Evolutionary conservation across 148 eudicot species (phyloP), one percentile per base, ranked within the genome.

Genomic region (Mesembryanthemum crystallinum): DNA sequence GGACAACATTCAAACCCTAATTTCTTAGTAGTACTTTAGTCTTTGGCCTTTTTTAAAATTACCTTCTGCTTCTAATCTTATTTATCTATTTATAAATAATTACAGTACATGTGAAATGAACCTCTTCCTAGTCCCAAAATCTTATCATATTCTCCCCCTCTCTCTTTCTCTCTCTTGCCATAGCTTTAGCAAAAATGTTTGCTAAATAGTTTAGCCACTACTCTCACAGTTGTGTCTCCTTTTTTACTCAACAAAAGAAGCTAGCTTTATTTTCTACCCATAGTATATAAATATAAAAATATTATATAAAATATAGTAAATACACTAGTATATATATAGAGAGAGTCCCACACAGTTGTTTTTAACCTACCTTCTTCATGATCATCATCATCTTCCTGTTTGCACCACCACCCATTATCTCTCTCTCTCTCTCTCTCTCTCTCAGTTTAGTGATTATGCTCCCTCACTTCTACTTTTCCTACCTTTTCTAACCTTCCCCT

Each of bases 1-100:
- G 76, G 78, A 75, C 55, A 79, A 82, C 84, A 86, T 65, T 77
- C 70, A 71, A 86, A 79, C 86, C 90, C 88, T 83, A 83, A 73
- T 83, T 83, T 80, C 73, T 70, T 70, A n/a, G n/a, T n/a, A n/a
- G n/a, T n/a, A 67, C 72, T 73, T 71, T 87, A 66, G 82, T 87
- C 83, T 79, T 82, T 81, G 77, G n/a, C 68, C 14, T 55, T 77
- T 43, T 70, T 76, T 20, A 27, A n/a, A n/a, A 37, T 51, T 69
- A 32, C 14, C 21, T 25, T 42, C 63, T 28, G 32, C 68, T 14
- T 8, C 39, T 55, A n/a, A 47, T 0, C 28, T 62, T 17, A n/a
- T n/a, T n/a, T n/a, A n/a, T n/a, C n/a, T n/a, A n/a, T 47, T 47
- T 39, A 37, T 20, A 10, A 21, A 47, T 69, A 43, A 45, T 39